Percentiles rank a stretch among this genome's conserved stretches.
phyloP scores from a whole-genome alignment of 2,329 filamentous ascomycete species.

The Cordyceps militaris region DNA sequence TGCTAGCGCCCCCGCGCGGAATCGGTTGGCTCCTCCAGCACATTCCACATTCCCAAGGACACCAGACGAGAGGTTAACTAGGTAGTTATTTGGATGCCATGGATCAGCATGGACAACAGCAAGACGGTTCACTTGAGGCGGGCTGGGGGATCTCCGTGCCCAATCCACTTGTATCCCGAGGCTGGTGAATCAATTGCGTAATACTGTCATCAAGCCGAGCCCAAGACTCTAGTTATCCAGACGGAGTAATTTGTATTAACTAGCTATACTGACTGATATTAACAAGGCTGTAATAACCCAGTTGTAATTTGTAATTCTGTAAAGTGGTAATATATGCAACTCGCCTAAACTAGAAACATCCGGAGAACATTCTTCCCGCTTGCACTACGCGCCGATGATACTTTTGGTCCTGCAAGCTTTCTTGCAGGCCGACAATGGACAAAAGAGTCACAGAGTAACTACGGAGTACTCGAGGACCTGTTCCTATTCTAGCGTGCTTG shows the following conservation, averaged over 20 bases:
- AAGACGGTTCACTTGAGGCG: not conserved
- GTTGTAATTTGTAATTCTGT: not conserved
- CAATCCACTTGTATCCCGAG: not conserved
- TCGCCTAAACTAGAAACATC: not conserved
- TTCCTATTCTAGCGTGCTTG: not conserved
- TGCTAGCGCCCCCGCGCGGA: not conserved
- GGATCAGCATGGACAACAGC: not conserved
- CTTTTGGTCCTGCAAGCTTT: not conserved
- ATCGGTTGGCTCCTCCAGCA: not conserved
- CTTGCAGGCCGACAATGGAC: too few species aligned
- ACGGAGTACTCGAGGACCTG: not conserved
- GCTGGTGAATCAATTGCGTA: not conserved
- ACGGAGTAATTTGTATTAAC: too few species aligned
- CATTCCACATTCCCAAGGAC: slow-evolving; percentile 5
- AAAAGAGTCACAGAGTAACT: too few species aligned
- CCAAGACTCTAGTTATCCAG: too few species aligned
- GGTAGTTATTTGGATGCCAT: not conserved
- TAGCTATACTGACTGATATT: too few species aligned
- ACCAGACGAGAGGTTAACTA: not conserved
- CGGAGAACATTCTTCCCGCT: not conserved
- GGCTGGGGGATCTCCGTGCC: not conserved
- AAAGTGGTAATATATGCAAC: not conserved
- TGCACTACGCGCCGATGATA: not conserved
- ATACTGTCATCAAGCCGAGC: not conserved
- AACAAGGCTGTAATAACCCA: not conserved